phyloP scores from a whole-genome alignment of 352 stramenopile genomes.

The Globisporangium okanoganense region DNA sequence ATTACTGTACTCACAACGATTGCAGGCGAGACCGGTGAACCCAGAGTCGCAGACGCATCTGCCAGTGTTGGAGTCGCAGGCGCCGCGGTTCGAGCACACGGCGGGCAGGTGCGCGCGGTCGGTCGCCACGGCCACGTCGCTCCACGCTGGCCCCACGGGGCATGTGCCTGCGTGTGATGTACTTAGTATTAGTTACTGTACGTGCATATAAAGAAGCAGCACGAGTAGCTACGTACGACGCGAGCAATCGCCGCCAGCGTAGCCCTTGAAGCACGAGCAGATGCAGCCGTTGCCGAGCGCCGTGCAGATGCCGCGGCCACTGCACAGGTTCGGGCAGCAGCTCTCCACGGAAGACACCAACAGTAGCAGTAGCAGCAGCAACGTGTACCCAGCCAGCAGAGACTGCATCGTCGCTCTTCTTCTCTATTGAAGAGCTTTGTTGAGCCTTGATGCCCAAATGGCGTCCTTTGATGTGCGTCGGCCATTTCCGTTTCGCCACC shows the following conservation, averaged over 20 bases:
- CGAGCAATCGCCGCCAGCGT: conserved; percentile 90
- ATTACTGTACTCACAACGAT: conserved; percentile 43
- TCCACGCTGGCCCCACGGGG: conserved; percentile 53
- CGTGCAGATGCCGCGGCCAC: conserved; percentile 55
- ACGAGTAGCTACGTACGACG: conserved; percentile 24
- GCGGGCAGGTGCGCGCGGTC: conserved; percentile 49
- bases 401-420: not conserved
- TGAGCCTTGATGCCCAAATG: not conserved
- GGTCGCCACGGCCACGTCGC: conserved; percentile 44
- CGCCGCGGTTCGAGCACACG: conserved; percentile 64
- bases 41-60: conserved; percentile 70
- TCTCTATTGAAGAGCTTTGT: no score
- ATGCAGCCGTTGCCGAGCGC: conserved; percentile 60
- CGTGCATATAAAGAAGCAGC: not conserved
- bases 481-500: not conserved
- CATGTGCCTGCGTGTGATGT: conserved; percentile 32
- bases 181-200: not conserved
- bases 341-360: conserved; percentile 10
- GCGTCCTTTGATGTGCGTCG: conserved; percentile 1
- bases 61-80: conserved; percentile 57
- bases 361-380: conserved; percentile 18
- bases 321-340: conserved; percentile 67
- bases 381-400: not conserved
- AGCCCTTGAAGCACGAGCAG: conserved; percentile 85
- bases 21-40: conserved; percentile 77